A percentile compares a stretch with the other conserved stretches of the same genome.
These are phyloP conservation scores for Kernera saxatilis DNA, from an alignment of 345 rosid species.

Conservation along the genomic window DNA sequence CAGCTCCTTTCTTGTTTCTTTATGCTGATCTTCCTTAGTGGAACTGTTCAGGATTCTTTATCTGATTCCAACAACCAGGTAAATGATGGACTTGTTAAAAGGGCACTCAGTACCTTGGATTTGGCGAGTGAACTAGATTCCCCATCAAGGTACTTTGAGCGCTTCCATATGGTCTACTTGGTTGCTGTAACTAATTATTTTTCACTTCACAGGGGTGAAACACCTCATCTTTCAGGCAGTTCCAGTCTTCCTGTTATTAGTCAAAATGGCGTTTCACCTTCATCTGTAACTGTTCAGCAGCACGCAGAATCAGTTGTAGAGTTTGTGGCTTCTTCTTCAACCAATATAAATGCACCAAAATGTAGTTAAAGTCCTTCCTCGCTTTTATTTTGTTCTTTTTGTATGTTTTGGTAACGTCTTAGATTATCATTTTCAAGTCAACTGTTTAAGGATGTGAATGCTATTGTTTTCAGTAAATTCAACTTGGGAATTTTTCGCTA, in stretches of 20 bases:
- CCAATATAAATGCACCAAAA: constrained; percentile 55
- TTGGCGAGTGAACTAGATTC: constrained; percentile 31
- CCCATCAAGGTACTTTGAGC: constrained; percentile 44
- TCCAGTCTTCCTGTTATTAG: constrained; percentile 27
- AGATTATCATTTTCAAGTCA: background rate
- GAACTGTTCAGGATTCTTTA: constrained; percentile 42
- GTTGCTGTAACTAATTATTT: constrained; percentile 13
- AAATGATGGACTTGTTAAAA: constrained; percentile 51
- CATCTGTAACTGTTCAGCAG: constrained; percentile 28
- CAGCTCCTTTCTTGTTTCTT: background rate
- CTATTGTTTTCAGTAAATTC: background rate
- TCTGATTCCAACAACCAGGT: constrained; percentile 52
- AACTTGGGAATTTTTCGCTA: background rate
- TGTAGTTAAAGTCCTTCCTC: constrained; percentile 43
- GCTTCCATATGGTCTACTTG: background rate
- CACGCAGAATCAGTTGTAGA: constrained; percentile 27
- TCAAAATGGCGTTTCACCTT: constrained; percentile 39
- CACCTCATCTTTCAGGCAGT: constrained; percentile 33
- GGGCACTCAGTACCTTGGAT: constrained; percentile 33
- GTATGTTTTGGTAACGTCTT: background rate
- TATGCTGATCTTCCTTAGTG: background rate
- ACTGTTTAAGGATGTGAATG: constrained; percentile 2
- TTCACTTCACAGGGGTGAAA: constrained; percentile 46
- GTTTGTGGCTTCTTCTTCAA: constrained; percentile 36
- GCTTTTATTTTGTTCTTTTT: constrained; percentile 10